Base-by-base conservation (phyloP, 768 basidiomycete genomes). In the Omphalotus guepiniiformis region DNA sequence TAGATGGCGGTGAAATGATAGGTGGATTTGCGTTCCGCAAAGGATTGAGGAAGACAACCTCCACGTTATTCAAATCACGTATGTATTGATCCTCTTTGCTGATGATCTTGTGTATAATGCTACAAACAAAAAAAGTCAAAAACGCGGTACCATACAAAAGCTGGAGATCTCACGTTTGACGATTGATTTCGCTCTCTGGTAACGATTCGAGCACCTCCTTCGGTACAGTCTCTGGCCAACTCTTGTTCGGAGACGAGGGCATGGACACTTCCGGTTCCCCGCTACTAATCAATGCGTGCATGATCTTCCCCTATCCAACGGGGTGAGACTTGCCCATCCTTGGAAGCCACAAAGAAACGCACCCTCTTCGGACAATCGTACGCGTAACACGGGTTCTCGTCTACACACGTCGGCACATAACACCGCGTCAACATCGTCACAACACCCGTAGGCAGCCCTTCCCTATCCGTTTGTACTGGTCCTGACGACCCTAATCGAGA, bases 371-470 rank as follows among this genome's bases (percentile, higher is more conserved):
- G 88, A 68, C 93, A 96, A 6, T 79, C 73, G 64, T 79, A 85
- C 2, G 90, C 80, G 64, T 94, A 96, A 62, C 93, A 96, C 2
- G 82, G 74, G 12, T 69, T 65, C 21, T 85, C 90, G 26, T 92
- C 92, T 34, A 77, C 79, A 62, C 94, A 97, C 50, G 80, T 85
- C 1, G 91, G 83, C 1, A 87, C 82, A 65, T 95, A 97, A 63
- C 96, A 99, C 55, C 82, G 78, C 4, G 94, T 95, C 50, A 96
- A 69, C 66, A 86, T 80, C 1, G 93, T 95, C 55, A 93, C 78
- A 4, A 99, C 87, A 2, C 89, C 93, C 0, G 91, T 94, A 1
- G 93, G 93, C 8, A 94, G 60, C 56, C 79, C 81, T 58, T 83
- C 83, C 37, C 75, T 71, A 58, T 86, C 84, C 9, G n/a, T 32